Conservation (phyloP, 352 stramenopile genomes). For the Phytophthora pini region DNA sequence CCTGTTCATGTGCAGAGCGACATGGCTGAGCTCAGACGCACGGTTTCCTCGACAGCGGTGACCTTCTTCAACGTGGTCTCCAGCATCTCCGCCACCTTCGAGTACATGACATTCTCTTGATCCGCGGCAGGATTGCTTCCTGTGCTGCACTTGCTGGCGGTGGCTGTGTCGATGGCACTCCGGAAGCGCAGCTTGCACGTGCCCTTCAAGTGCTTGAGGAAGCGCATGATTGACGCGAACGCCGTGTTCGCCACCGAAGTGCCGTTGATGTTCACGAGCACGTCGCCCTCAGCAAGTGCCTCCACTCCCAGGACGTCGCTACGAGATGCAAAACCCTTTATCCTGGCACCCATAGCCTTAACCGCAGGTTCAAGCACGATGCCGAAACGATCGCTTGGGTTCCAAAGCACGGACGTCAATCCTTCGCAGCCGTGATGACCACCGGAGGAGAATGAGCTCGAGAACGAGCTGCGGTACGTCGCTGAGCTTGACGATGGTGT, state of each 20-base stretch:
- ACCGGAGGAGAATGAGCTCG: slow-evolving; percentile 56
- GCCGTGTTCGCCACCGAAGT: slow-evolving; percentile 56
- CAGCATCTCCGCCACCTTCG: slow-evolving; percentile 74
- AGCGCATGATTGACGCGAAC: slow-evolving; percentile 74
- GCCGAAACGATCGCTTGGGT: slow-evolving; percentile 77
- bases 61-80: slow-evolving; percentile 81
- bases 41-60: slow-evolving; percentile 72
- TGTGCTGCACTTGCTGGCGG: slow-evolving; percentile 32
- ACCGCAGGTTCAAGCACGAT: slow-evolving; percentile 59
- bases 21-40: slow-evolving; percentile 79
- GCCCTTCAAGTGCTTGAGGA: slow-evolving; percentile 80
- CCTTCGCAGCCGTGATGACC: slow-evolving; percentile 19
- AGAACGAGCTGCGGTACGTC: slow-evolving; percentile 82
- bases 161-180: slow-evolving; percentile 9
- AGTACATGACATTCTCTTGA: slow-evolving; percentile 55
- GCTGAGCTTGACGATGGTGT: slow-evolving; percentile 48
- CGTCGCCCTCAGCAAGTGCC: slow-evolving; percentile 57
- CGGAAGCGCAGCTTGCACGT: slow-evolving; percentile 82
- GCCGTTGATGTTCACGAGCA: slow-evolving; percentile 83
- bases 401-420: slow-evolving; percentile 73
- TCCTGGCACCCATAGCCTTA: slow-evolving; percentile 61
- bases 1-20: slow-evolving; percentile 57
- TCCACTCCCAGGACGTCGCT: slow-evolving; percentile 80
- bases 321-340: slow-evolving; percentile 69
- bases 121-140: slow-evolving; percentile 45